These are phyloP conservation scores for Batkoa obscura DNA, from an alignment of 371 early-diverging fungal species.

Conservation along the genomic window DNA sequence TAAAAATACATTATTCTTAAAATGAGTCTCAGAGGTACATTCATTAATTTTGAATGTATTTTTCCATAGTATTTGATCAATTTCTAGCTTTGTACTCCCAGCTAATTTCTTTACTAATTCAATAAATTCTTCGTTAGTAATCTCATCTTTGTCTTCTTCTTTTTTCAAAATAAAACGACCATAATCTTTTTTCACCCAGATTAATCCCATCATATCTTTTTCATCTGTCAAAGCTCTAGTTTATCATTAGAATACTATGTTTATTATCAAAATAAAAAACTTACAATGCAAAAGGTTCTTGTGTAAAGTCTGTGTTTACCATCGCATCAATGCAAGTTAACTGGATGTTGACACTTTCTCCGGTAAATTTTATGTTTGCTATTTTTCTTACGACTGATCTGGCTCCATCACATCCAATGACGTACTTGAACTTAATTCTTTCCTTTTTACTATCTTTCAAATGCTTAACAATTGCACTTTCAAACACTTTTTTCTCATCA, in stretches of 20 bases:
- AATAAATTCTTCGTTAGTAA: constrained; percentile 10
- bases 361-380: constrained; percentile 12
- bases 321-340: neutral
- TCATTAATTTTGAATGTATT: constrained; percentile 13
- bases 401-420: constrained; percentile 17
- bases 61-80: constrained; percentile 9
- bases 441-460: constrained; percentile 7
- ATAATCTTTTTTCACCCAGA: constrained; percentile 4
- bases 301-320: neutral
- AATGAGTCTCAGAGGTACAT: constrained; percentile 11
- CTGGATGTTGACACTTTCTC: constrained; percentile 7
- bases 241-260: constrained; percentile 2
- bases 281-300: neutral
- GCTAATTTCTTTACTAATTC: constrained; percentile 6
- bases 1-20: constrained; percentile 14
- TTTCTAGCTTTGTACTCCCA: constrained; percentile 7
- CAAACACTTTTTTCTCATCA: neutral
- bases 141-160: constrained; percentile 7
- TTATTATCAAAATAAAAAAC: neutral
- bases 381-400: constrained; percentile 13
- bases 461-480: neutral
- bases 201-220: neutral
- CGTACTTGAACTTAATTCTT: constrained; percentile 10
- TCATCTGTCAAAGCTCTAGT: no score
- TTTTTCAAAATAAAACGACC: constrained; percentile 8